Evolutionary conservation across 345 rosid species (phyloP), one percentile per base, ranked within the genome.

Genomic region (Nephelium lappaceum): DNA sequence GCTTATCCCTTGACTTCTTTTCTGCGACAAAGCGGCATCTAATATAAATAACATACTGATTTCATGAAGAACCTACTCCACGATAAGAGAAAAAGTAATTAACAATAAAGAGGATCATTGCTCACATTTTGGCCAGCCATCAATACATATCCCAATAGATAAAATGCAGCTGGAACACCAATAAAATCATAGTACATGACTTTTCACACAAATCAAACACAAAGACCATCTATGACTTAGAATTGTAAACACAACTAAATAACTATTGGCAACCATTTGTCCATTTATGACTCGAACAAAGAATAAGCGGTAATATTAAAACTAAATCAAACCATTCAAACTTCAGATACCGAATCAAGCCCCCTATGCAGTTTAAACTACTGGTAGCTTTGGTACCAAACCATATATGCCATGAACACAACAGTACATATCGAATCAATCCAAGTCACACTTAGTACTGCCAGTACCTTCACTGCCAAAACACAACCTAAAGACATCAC

Each of bases 1-100:
- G 82, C 83, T 87, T 88, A 83, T 91, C 97, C 90, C 85, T 90
- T 0, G 91, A 90, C 88, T 89, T 93, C 89, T 88, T 93, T 77
- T 91, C 99, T 93, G 95, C 43, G 24, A 72, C 79, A 78, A 86
- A 69, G 77, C 41, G 75, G 71, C 39, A 75, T 38, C 82, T 82
- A 84, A 75, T 69, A 60, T 47, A 78, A 68, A 58, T 53, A 78
- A 64, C 76, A 77, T 15, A 79, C 21, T 65, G 68, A 57, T 67
- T 72, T 73, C 24, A 9, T 62, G 39, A 49, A 15, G 55, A 80
- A 36, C 25, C 69, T 71, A 6, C 8, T 10, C 45, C 73, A 51
- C 51, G 39, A 41, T 31, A 51, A 53, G 42, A 55, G 58, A 6
- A 45, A 73, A 80, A 57, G 24, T 21, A 38, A 36, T 6, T 49